Conservation (phyloP, 805 yeast genomes). For the Candida caryicola region DNA sequence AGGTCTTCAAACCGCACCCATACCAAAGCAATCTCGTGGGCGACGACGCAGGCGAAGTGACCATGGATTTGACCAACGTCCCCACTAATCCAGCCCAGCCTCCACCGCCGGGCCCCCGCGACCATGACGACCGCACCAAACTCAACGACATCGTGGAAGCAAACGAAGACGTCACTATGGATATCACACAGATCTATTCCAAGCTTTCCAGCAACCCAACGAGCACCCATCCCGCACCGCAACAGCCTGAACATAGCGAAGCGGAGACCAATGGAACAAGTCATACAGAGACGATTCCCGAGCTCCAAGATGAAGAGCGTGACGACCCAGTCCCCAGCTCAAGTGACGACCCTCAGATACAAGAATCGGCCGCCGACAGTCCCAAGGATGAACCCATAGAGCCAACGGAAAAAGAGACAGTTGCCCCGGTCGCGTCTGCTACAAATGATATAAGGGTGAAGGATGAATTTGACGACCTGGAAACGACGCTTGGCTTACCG, state of each 20-base stretch:
- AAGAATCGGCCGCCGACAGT: neutral
- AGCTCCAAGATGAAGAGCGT: no score
- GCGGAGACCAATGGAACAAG: no score
- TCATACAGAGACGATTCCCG: no score
- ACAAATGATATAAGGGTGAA: no score
- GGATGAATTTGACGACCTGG: neutral
- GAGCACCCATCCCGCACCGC: neutral
- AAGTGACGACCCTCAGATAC: neutral
- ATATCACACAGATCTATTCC: constrained; percentile 6
- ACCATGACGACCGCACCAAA: neutral
- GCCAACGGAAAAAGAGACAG: no score
- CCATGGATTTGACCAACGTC: constrained; percentile 18
- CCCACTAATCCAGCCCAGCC: neutral
- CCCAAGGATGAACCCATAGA: neutral
- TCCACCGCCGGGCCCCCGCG: neutral
- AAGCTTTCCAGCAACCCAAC: neutral
- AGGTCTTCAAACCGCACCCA: constrained; percentile 6
- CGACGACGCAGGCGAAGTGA: constrained; percentile 3
- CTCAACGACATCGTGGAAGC: neutral
- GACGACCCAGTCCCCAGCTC: neutral
- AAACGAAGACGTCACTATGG: constrained; percentile 8
- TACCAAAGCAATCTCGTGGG: neutral
- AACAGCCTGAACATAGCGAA: neutral
- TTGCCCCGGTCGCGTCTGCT: no score
- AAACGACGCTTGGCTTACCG: neutral